A percentile compares a stretch with the other conserved stretches of the same genome.
phyloP scores from a whole-genome alignment of 805 yeast species.

The Hanseniaspora meyeri region DNA sequence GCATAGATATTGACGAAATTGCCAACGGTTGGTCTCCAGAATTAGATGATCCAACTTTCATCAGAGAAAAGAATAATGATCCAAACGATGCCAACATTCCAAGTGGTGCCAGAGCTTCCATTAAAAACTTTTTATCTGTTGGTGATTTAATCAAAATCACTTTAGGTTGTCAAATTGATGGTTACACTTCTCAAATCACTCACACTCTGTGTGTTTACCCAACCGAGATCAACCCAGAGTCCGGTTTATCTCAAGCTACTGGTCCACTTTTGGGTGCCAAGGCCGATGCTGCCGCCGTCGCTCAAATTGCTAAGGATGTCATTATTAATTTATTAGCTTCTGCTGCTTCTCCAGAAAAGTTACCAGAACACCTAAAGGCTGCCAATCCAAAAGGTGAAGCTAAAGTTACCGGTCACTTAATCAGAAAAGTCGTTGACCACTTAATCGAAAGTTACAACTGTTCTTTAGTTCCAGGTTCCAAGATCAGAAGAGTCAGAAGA shows the following conservation, averaged over 20 bases:
- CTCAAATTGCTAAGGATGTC: slow-evolving; percentile 80
- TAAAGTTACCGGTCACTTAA: slow-evolving; percentile 53
- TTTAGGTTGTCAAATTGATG: slow-evolving; percentile 88
- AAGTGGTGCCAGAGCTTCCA: slow-evolving; percentile 14
- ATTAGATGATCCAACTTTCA: slow-evolving; percentile 42
- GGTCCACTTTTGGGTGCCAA: slow-evolving; percentile 75
- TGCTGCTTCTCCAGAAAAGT: slow-evolving; percentile 61
- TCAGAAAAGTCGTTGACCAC: slow-evolving; percentile 69
- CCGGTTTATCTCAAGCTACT: slow-evolving; percentile 32
- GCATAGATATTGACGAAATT: slow-evolving; percentile 71
- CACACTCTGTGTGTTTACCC: slow-evolving; percentile 83
- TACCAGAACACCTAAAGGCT: slow-evolving; percentile 41
- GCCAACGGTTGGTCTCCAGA: slow-evolving; percentile 79
- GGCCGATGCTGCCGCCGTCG: slow-evolving; percentile 84
- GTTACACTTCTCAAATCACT: slow-evolving; percentile 75
- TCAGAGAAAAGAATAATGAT: slow-evolving; percentile 24
- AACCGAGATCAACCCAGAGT: slow-evolving; percentile 34
- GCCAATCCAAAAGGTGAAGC: slow-evolving; percentile 18
- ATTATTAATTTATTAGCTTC: slow-evolving; percentile 65
- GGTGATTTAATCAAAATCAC: slow-evolving; percentile 82
- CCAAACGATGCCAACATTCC: not conserved
- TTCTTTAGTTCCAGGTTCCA: slow-evolving; percentile 81
- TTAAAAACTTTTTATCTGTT: slow-evolving; percentile 28
- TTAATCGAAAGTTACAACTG: slow-evolving; percentile 77
- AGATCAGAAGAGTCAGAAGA: slow-evolving; percentile 81